Evolutionary conservation across 1,139 yeast species (phyloP).

Genomic region (Waltiozyma sp.): DNA sequence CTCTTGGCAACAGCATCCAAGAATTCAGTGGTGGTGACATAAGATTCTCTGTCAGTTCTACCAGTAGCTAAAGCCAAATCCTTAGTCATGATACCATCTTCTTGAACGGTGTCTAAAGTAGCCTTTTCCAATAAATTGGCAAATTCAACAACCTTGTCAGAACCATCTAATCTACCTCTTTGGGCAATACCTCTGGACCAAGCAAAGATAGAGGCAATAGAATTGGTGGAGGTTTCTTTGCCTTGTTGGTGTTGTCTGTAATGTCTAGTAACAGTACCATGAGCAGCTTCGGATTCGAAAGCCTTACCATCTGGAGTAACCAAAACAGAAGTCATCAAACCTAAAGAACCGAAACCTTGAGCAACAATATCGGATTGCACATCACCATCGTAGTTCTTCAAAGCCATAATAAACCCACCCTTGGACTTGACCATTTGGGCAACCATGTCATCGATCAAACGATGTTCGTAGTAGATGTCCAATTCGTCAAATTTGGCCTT

Average conservation of each 20-base stretch:
- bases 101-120: conserved; percentile 74
- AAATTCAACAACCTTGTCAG: conserved; percentile 74
- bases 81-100: conserved; percentile 88
- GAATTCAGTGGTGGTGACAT: conserved; percentile 86
- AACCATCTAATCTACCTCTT: conserved; percentile 80
- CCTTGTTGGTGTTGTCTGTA: conserved; percentile 92
- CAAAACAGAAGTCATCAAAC: conserved; percentile 91
- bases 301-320: conserved; percentile 93
- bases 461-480: conserved; percentile 92
- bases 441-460: conserved; percentile 95
- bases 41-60: conserved; percentile 65
- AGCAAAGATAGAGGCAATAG: conserved; percentile 95
- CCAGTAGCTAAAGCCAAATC: conserved; percentile 87
- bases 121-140: conserved; percentile 73
- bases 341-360: conserved; percentile 94
- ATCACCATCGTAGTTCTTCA: conserved; percentile 96
- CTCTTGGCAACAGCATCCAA: conserved; percentile 67
- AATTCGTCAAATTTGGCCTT: conserved; percentile 57
- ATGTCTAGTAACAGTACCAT: conserved; percentile 96
- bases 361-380: conserved; percentile 96
- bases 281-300: conserved; percentile 94
- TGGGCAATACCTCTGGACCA: conserved; percentile 90
- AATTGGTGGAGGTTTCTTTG: conserved; percentile 94
- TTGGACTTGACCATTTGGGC: conserved; percentile 95
- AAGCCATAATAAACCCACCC: conserved; percentile 91